phyloP scores from a whole-genome alignment of 106 monocot species.

The Dactylorhiza incarnata region DNA sequence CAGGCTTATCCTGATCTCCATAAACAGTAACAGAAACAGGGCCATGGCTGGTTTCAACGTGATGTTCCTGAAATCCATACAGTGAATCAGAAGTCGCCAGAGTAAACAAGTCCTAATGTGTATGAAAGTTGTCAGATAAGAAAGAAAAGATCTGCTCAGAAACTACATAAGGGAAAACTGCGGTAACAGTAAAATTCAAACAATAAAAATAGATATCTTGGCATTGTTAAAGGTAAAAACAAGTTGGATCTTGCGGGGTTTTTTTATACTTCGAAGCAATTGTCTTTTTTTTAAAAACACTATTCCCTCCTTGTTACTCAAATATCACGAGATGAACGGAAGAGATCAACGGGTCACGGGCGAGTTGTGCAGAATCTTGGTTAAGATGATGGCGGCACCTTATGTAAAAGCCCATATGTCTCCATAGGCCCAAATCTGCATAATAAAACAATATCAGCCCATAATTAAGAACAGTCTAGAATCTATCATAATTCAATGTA shows the following conservation, averaged over 20 bases:
- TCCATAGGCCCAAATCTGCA: too few relatives aligned
- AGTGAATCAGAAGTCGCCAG: background rate
- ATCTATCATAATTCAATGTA: too few relatives aligned
- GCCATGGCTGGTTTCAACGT: constrained; percentile 41
- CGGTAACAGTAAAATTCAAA: background rate
- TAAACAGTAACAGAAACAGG: constrained; percentile 41
- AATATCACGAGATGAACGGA: too few relatives aligned
- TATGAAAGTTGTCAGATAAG: too few relatives aligned
- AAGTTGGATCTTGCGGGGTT: too few relatives aligned
- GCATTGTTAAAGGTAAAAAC: background rate
- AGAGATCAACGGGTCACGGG: too few relatives aligned
- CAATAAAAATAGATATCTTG: background rate
- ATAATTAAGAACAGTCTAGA: too few relatives aligned
- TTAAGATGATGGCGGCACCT: too few relatives aligned
- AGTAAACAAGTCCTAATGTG: background rate
- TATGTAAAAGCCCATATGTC: too few relatives aligned
- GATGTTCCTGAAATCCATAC: constrained; percentile 39
- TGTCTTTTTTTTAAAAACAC: background rate
- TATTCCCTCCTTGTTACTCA: background rate
- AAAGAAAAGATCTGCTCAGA: background rate
- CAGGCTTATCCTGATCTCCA: constrained; percentile 60
- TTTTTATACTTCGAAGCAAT: background rate
- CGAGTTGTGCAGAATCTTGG: too few relatives aligned
- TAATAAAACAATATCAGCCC: too few relatives aligned
- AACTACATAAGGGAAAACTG: background rate